Evolutionary conservation across 106 monocot species (phyloP).

Genomic region (Dendrobium huoshanense): DNA sequence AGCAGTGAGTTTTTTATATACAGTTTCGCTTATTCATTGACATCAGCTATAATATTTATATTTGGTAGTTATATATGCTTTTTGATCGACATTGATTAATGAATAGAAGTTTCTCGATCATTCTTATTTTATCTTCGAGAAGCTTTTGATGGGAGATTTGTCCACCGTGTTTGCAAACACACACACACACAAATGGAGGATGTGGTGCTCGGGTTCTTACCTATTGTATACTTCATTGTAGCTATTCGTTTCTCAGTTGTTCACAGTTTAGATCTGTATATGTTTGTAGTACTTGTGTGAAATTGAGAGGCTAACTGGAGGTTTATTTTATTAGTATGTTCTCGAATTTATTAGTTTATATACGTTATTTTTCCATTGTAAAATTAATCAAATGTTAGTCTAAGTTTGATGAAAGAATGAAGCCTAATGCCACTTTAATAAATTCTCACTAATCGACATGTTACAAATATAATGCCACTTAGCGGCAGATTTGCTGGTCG

Average conservation of each 20-base stretch:
- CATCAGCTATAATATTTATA: neutral
- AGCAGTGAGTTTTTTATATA: constrained; percentile 1
- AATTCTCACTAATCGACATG: neutral
- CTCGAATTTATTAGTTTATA: neutral
- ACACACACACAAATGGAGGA: neutral
- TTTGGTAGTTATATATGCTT: neutral
- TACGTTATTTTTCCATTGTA: neutral
- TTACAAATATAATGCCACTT: neutral
- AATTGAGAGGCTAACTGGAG: neutral
- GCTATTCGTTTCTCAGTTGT: neutral
- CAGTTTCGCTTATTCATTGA: neutral
- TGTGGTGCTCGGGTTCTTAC: neutral
- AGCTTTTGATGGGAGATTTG: neutral
- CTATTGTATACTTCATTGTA: neutral
- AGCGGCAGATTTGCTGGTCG: no score
- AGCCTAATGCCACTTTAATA: neutral
- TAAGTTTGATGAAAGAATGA: neutral
- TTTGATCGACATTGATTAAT: neutral
- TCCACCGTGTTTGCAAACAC: neutral
- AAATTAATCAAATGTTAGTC: neutral
- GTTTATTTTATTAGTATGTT: neutral
- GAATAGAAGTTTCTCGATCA: neutral
- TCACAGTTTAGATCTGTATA: neutral
- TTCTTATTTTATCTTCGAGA: neutral
- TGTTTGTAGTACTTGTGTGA: neutral